Percentiles rank a stretch among this genome's conserved stretches.
phyloP scores from a whole-genome alignment of 1,284 basidiomycete genomes.

The Earliella scabrosa region DNA sequence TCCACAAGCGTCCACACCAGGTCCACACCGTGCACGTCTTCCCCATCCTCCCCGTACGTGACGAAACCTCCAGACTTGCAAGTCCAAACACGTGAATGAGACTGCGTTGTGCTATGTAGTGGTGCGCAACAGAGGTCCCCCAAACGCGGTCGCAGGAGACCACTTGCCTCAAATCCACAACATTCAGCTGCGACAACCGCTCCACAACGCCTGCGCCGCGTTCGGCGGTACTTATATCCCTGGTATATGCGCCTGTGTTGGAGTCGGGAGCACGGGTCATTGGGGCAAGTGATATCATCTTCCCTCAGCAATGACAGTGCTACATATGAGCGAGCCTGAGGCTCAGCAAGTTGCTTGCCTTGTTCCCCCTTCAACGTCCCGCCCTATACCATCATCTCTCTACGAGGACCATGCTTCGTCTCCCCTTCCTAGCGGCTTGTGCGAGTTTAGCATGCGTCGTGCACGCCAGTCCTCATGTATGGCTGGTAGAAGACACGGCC shows the following conservation, averaged over 20 bases:
- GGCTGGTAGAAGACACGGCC: not conserved
- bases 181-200: not conserved
- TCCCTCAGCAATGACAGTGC: not conserved
- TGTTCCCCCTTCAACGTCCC: not conserved
- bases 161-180: not conserved
- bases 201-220: conserved; percentile 1
- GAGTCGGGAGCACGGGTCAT: not conserved
- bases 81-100: too few relatives aligned
- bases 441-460: not conserved
- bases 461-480: not conserved
- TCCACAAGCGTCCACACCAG: too few relatives aligned
- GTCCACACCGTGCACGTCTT: too few relatives aligned
- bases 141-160: not conserved
- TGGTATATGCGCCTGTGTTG: not conserved
- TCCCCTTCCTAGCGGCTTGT: not conserved
- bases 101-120: too few relatives aligned
- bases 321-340: not conserved
- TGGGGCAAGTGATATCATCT: conserved; percentile 10
- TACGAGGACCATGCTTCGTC: not conserved
- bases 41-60: too few relatives aligned
- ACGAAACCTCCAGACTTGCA: too few relatives aligned
- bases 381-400: not conserved
- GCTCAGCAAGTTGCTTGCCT: too few relatives aligned
- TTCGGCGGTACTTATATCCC: too few relatives aligned
- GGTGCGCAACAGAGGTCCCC: too few relatives aligned